Conservation (phyloP, 2,329 filamentous ascomycete species). For the Fusarium staphyleae region DNA sequence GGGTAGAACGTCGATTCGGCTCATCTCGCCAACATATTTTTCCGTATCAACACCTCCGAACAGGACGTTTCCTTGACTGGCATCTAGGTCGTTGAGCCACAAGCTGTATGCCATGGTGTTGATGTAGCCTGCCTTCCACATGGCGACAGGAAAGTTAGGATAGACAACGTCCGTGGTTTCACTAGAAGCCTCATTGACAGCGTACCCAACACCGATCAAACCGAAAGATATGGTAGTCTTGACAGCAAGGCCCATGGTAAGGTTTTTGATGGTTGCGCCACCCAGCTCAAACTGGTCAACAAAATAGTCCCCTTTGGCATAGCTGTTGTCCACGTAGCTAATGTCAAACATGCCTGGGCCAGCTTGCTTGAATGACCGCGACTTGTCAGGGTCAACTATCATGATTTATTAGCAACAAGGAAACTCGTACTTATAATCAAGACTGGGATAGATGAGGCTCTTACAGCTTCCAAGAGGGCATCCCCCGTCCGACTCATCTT, state of each 20-base stretch:
- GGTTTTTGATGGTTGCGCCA: constrained; percentile 56
- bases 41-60: constrained; percentile 83
- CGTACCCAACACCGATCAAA: constrained; percentile 67
- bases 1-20: constrained; percentile 62
- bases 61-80: constrained; percentile 73
- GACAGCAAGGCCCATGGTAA: constrained; percentile 66
- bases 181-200: constrained; percentile 57
- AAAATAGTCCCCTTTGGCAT: constrained; percentile 65
- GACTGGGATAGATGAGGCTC: constrained; percentile 30
- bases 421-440: not conserved
- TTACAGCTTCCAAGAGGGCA: constrained; percentile 58
- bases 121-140: constrained; percentile 69
- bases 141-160: constrained; percentile 68
- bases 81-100: constrained; percentile 67
- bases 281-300: constrained; percentile 64
- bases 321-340: constrained; percentile 67
- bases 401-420: constrained; percentile 31
- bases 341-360: constrained; percentile 61
- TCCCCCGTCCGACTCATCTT: constrained; percentile 37
- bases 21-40: constrained; percentile 72
- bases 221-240: constrained; percentile 64
- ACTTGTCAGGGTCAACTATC: constrained; percentile 55
- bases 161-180: constrained; percentile 49
- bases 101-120: constrained; percentile 74
- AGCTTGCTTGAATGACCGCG: constrained; percentile 55